phyloP scores from a whole-genome alignment of 805 yeast genomes.

The Maudiozyma bulderi region DNA sequence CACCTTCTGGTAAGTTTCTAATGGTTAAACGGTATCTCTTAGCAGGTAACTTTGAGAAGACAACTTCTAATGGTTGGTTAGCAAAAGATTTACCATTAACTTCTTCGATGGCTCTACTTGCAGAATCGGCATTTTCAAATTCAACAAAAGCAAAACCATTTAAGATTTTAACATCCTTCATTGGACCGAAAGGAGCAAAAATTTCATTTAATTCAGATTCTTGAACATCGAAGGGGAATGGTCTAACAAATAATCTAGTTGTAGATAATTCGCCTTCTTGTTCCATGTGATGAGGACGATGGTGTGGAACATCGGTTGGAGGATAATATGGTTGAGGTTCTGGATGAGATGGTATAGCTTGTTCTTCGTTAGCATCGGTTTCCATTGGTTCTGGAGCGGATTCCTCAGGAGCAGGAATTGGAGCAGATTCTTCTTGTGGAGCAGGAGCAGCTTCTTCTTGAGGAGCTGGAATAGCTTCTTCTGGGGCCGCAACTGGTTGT shows the following conservation, averaged over 20 bases:
- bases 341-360: conserved; percentile 5
- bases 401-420: conserved; percentile 7
- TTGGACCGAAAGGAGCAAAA: conserved; percentile 56
- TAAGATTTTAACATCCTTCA: conserved; percentile 58
- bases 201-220: conserved; percentile 59
- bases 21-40: conserved; percentile 68
- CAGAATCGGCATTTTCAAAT: conserved; percentile 63
- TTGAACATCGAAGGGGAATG: conserved; percentile 44
- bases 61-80: conserved; percentile 38
- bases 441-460: conserved; percentile 1
- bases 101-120: conserved; percentile 63
- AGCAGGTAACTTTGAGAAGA: conserved; percentile 40
- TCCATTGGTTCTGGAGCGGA: conserved; percentile 10
- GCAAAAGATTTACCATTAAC: conserved; percentile 65
- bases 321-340: conserved; percentile 16
- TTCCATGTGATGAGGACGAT: conserved; percentile 6
- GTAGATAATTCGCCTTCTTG: conserved; percentile 32
- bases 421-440: neutral
- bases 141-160: conserved; percentile 88
- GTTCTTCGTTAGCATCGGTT: conserved; percentile 6
- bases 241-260: conserved; percentile 50
- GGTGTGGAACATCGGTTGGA: conserved; percentile 5
- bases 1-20: conserved; percentile 59
- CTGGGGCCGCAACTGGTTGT: neutral
- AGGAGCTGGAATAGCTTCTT: neutral